Percentiles rank a stretch among this genome's conserved stretches.
These are phyloP conservation scores for Trametes gibbosa DNA, from an alignment of 768 basidiomycete genomes.

Conservation along the genomic window DNA sequence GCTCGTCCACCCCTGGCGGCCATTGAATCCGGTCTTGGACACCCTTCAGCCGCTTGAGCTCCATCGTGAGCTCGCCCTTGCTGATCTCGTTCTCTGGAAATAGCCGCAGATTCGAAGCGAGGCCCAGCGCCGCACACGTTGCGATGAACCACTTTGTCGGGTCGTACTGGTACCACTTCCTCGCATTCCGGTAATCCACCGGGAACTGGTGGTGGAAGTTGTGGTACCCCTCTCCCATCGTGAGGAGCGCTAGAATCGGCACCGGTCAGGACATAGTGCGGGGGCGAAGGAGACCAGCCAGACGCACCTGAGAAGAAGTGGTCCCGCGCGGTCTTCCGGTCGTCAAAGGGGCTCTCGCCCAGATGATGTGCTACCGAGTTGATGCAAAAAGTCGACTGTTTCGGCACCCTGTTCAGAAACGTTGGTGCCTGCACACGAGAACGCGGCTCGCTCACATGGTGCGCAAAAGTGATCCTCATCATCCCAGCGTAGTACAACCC, in stretches of 20 bases:
- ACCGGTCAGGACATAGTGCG: not conserved
- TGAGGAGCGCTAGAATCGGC: constrained; percentile 33
- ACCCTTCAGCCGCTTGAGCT: constrained; percentile 67
- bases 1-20: constrained; percentile 53
- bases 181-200: constrained; percentile 52
- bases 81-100: constrained; percentile 89
- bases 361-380: constrained; percentile 61
- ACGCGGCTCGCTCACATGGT: constrained; percentile 41
- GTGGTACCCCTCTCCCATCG: constrained; percentile 82
- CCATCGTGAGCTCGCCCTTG: constrained; percentile 82
- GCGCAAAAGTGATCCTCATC: constrained; percentile 46
- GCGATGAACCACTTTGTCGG: constrained; percentile 83
- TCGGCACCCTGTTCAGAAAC: not conserved
- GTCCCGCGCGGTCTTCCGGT: constrained; percentile 52
- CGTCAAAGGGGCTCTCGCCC: constrained; percentile 53
- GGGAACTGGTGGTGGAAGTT: constrained; percentile 69
- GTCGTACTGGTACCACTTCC: constrained; percentile 67
- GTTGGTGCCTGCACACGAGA: not conserved
- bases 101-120: constrained; percentile 77
- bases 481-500: constrained; percentile 52
- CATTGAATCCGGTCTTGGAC: constrained; percentile 62
- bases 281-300: no score
- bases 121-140: constrained; percentile 53
- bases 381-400: constrained; percentile 51
- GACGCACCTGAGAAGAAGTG: constrained; percentile 42